Percentiles rank a stretch among this genome's conserved stretches.
Conservation (phyloP, 139 green algal genomes). For the Chara braunii region DNA sequence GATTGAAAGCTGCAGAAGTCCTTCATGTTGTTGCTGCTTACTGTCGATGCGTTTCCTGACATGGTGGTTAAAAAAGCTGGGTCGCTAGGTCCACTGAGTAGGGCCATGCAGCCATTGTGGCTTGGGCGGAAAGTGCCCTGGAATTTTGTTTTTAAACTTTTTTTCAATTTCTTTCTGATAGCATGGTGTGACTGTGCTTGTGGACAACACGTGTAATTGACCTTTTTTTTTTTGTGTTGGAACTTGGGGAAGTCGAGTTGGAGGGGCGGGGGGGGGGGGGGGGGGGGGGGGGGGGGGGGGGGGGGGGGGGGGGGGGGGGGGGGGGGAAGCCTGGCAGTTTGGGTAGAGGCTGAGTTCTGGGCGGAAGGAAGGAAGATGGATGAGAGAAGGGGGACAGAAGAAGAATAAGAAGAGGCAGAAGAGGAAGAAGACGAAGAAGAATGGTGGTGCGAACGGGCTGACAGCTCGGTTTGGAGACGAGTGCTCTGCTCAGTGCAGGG, state of each 20-base stretch:
- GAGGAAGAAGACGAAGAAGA: neutral
- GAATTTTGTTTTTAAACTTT: too few relatives aligned
- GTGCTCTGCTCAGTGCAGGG: neutral
- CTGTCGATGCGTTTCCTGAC: too few relatives aligned
- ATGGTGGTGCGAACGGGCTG: neutral
- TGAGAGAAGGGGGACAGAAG: neutral
- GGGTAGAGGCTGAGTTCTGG: neutral
- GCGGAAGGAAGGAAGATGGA: neutral
- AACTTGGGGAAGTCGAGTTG: neutral
- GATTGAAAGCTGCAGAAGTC: neutral
- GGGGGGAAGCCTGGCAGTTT: neutral
- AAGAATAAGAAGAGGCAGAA: neutral
- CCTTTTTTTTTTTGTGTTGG: too few relatives aligned
- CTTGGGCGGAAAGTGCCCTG: too few relatives aligned
- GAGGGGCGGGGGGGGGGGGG: neutral
- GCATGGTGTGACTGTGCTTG: too few relatives aligned
- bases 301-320: neutral
- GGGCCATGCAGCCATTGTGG: too few relatives aligned
- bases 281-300: neutral
- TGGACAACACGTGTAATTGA: too few relatives aligned
- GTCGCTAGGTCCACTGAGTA: too few relatives aligned
- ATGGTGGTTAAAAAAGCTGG: too few relatives aligned
- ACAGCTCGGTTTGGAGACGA: neutral
- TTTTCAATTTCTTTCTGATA: too few relatives aligned
- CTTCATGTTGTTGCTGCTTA: too few relatives aligned